phyloP scores from a whole-genome alignment of 805 yeast genomes.

The Limtongia smithiae region DNA sequence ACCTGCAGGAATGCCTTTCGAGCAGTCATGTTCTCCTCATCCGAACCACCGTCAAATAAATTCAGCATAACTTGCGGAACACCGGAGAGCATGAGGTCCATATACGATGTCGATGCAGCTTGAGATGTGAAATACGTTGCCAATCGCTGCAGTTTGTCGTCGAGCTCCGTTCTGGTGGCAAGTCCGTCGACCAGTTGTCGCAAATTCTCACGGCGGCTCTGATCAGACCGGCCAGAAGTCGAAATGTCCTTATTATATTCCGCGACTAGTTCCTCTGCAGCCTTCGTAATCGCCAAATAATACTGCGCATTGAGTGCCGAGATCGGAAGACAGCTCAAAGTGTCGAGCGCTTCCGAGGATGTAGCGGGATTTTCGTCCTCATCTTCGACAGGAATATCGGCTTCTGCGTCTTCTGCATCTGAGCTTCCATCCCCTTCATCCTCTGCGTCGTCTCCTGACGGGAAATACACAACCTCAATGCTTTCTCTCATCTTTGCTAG shows the following conservation, averaged over 20 bases:
- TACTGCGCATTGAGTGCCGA: too few relatives aligned
- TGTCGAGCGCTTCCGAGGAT: too few relatives aligned
- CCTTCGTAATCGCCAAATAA: neutral
- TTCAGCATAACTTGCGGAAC: constrained; percentile 46
- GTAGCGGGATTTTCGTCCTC: too few relatives aligned
- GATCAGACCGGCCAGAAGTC: constrained; percentile 29
- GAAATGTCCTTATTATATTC: constrained; percentile 3
- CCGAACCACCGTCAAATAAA: constrained; percentile 22
- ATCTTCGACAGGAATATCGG: constrained; percentile 15
- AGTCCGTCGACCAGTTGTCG: neutral
- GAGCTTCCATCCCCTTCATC: constrained; percentile 25
- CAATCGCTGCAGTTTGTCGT: constrained; percentile 42
- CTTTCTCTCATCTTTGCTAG: constrained; percentile 26
- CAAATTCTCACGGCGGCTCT: constrained; percentile 9
- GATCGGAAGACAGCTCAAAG: too few relatives aligned
- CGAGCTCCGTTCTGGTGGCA: constrained; percentile 18
- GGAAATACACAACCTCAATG: neutral
- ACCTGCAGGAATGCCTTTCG: constrained; percentile 44
- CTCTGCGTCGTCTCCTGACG: constrained; percentile 9
- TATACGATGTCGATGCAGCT: constrained; percentile 53
- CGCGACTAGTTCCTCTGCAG: constrained; percentile 16
- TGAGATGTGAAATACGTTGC: constrained; percentile 27
- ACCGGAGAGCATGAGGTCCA: constrained; percentile 71
- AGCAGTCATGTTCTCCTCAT: constrained; percentile 10
- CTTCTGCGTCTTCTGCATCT: constrained; percentile 31